Base-by-base conservation (phyloP, 352 stramenopile genomes). In the Phytopythium sindhum region DNA sequence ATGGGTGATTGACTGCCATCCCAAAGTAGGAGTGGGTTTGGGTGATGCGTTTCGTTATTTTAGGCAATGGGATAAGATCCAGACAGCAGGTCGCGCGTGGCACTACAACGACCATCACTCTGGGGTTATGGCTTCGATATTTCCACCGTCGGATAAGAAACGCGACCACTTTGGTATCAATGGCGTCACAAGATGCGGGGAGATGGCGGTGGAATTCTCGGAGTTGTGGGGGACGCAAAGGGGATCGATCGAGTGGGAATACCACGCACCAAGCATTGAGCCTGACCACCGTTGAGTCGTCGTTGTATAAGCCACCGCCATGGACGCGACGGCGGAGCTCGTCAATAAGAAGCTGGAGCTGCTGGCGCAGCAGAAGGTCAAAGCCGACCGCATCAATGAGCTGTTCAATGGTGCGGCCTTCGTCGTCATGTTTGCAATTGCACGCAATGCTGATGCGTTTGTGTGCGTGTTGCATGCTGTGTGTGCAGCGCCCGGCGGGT, bases 321-420 rank as follows among this genome's bases (percentile, higher is more conserved):
- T 73, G 66, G 65, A 83, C 71, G 68, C 70, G 39, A 71, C 70
- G 29, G 78, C 90, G 24, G 78, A 88, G 57, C 74, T 94, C 33
- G 78, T 89, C 48, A 81, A 81, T 63, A 89, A 93, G 73, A 90
- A 94, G 47, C 68, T 90, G 44, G 81, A 90, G 74, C 68, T 93
- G 62, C 81, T 93, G 17, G 71, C 66, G 37, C 74, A 80, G 54
- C 85, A 93, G 66, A 86, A 80, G 47, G 70, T 77, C 68, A 90
- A 91, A 61, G 75, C 69, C 9, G 70, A 85, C 23, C 73, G 72
- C 54, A 75, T 94, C 60, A 63, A 91, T 54, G 78, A 81, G 55
- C 71, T 91, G 0, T 66, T 91, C 12, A 77, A 72, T 23, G 79
- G 79, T 90, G 48, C 26, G 72, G 6, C 42, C 23, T 52, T 41